Conservation (phyloP, 805 yeast genomes). For the Nakazawaea ernobii region DNA sequence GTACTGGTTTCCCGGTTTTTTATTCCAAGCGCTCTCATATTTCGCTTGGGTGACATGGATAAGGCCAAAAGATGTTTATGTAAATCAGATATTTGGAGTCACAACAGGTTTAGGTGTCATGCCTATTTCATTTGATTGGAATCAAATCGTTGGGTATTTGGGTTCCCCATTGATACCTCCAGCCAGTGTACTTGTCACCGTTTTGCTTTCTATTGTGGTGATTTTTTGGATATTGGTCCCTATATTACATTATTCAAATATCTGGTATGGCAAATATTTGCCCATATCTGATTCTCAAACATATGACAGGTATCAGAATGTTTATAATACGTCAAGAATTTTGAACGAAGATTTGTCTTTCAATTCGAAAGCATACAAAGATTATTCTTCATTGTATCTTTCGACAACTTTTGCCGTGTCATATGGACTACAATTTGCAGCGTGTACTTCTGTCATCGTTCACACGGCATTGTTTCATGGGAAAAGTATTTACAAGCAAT, state of each 20-base stretch:
- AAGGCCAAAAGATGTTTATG: conserved; percentile 49
- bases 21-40: conserved; percentile 52
- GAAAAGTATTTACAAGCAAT: conserved; percentile 40
- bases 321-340: conserved; percentile 46
- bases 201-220: conserved; percentile 40
- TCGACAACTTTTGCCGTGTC: conserved; percentile 54
- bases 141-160: conserved; percentile 36
- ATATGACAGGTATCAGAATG: conserved; percentile 44
- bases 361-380: conserved; percentile 40
- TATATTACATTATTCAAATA: conserved; percentile 45
- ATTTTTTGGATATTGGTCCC: conserved; percentile 52
- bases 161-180: conserved; percentile 67
- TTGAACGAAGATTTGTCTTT: conserved; percentile 37
- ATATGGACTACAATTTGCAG: conserved; percentile 59
- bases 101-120: conserved; percentile 55
- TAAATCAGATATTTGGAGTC: conserved; percentile 62
- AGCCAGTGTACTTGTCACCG: conserved; percentile 35
- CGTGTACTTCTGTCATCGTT: conserved; percentile 53
- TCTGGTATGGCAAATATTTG: conserved; percentile 53
- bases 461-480: conserved; percentile 57
- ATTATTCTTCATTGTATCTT: conserved; percentile 60
- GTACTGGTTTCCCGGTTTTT: conserved; percentile 57
- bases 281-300: conserved; percentile 50
- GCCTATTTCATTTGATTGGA: conserved; percentile 70
- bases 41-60: conserved; percentile 69